Percentiles rank a stretch among this genome's conserved stretches.
These are phyloP conservation scores for Cryptosporidium baileyi DNA, from an alignment of 169 alveolate species.

Conservation along the genomic window DNA sequence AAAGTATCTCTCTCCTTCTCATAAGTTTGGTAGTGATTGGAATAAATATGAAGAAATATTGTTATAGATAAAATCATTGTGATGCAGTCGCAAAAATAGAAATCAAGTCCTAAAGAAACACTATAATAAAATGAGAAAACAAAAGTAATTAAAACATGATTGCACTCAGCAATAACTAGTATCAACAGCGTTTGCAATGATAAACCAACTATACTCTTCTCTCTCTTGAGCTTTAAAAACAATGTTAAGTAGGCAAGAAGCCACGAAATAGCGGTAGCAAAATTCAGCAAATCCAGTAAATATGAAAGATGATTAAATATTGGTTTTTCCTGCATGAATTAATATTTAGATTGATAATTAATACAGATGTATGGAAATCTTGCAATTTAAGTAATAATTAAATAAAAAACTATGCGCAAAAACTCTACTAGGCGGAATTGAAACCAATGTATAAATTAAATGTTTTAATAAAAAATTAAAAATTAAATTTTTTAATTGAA, in stretches of 20 bases:
- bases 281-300: slow-evolving; percentile 71
- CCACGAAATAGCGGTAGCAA: slow-evolving; percentile 75
- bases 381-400: no score
- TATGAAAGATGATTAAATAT: slow-evolving; percentile 9
- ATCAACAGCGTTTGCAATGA: slow-evolving; percentile 75
- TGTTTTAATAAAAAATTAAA: neutral
- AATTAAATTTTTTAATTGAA: neutral
- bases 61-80: slow-evolving; percentile 70
- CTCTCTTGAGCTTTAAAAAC: slow-evolving; percentile 66
- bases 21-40: slow-evolving; percentile 56
- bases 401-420: neutral
- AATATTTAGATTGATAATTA: neutral
- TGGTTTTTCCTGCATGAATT: slow-evolving; percentile 45
- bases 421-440: neutral
- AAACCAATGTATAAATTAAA: neutral
- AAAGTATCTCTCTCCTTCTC: slow-evolving; percentile 74
- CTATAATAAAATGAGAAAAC: slow-evolving; percentile 40
- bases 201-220: slow-evolving; percentile 68
- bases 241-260: slow-evolving; percentile 74
- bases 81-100: slow-evolving; percentile 72
- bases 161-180: slow-evolving; percentile 73
- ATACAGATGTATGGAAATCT: no score
- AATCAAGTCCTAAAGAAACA: slow-evolving; percentile 66
- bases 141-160: slow-evolving; percentile 72
- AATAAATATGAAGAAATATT: slow-evolving; percentile 53